Evolutionary conservation across 805 yeast genomes (phyloP).

Genomic region (Sugiyamaella americana): DNA sequence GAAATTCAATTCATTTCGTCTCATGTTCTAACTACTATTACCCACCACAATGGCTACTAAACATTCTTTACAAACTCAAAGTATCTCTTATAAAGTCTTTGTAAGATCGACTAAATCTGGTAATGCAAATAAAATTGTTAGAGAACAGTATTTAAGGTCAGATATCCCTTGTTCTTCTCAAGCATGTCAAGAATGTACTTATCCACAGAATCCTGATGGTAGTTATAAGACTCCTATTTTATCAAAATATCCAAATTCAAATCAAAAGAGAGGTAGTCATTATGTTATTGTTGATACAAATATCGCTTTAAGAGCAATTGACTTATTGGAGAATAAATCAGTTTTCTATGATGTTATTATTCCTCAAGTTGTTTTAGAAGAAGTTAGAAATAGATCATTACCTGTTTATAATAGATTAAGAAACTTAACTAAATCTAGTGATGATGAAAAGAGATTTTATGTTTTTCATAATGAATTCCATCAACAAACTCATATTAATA

Average conservation of each 20-base stretch:
- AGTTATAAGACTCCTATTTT: constrained; percentile 61
- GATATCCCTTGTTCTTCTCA: constrained; percentile 89
- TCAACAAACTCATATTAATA: constrained; percentile 57
- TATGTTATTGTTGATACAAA: constrained; percentile 85
- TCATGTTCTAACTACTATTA: not conserved
- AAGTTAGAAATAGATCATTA: constrained; percentile 77
- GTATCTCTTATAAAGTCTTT: constrained; percentile 56
- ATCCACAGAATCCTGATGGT: constrained; percentile 57
- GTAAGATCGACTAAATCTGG: constrained; percentile 81
- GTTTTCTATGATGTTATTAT: constrained; percentile 84
- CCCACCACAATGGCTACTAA: not conserved
- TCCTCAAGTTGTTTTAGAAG: constrained; percentile 95
- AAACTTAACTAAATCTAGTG: constrained; percentile 56
- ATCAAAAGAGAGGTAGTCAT: constrained; percentile 54
- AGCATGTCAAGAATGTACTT: constrained; percentile 58
- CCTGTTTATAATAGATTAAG: constrained; percentile 85
- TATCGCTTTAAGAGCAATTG: constrained; percentile 81
- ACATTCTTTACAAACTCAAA: not conserved
- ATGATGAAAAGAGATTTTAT: constrained; percentile 72
- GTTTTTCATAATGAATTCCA: constrained; percentile 92
- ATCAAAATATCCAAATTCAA: constrained; percentile 50
- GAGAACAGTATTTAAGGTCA: constrained; percentile 87
- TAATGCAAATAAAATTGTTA: constrained; percentile 79
- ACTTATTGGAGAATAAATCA: constrained; percentile 68
- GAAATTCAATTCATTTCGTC: not conserved